phyloP scores from a whole-genome alignment of 2,329 filamentous ascomycete genomes.

The Beauveria varroae region DNA sequence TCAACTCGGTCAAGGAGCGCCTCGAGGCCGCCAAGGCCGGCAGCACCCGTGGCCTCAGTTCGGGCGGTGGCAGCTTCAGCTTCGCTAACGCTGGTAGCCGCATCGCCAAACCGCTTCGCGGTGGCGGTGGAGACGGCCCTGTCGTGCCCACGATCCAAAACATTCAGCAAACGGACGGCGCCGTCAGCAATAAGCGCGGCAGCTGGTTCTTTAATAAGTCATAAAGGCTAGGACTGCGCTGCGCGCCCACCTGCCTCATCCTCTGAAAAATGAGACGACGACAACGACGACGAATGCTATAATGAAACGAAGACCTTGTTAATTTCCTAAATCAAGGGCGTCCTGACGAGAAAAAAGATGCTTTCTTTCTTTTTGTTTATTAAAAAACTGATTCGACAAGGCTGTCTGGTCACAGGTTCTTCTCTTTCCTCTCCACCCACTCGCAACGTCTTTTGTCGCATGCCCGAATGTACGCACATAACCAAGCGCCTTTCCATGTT shows the following conservation, averaged over 20 bases:
- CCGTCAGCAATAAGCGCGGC: constrained; percentile 51
- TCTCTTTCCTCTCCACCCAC: not conserved
- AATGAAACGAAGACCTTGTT: constrained; percentile 4
- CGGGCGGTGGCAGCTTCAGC: constrained; percentile 62
- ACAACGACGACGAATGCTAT: constrained; percentile 10
- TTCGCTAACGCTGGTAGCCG: constrained; percentile 58
- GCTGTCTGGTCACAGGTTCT: constrained; percentile 3
- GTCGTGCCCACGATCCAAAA: constrained; percentile 49
- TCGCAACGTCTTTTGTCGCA: not conserved
- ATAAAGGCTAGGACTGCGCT: constrained; percentile 17
- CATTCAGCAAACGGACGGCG: constrained; percentile 50
- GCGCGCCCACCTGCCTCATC: not conserved
- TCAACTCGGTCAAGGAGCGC: constrained; percentile 94
- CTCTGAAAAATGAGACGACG: constrained; percentile 5
- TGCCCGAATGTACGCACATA: not conserved
- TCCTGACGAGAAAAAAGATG: not conserved
- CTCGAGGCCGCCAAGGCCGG: constrained; percentile 91
- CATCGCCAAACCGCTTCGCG: constrained; percentile 62
- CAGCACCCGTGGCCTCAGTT: constrained; percentile 74
- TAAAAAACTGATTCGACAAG: constrained; percentile 3
- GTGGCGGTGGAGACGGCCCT: constrained; percentile 43
- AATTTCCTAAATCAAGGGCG: not conserved
- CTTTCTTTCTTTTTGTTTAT: not conserved
- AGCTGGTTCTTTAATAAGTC: constrained; percentile 70
- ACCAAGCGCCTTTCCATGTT: not conserved